Conservation (phyloP, 352 stramenopile genomes). For the Globisporangium uncinulatum region DNA sequence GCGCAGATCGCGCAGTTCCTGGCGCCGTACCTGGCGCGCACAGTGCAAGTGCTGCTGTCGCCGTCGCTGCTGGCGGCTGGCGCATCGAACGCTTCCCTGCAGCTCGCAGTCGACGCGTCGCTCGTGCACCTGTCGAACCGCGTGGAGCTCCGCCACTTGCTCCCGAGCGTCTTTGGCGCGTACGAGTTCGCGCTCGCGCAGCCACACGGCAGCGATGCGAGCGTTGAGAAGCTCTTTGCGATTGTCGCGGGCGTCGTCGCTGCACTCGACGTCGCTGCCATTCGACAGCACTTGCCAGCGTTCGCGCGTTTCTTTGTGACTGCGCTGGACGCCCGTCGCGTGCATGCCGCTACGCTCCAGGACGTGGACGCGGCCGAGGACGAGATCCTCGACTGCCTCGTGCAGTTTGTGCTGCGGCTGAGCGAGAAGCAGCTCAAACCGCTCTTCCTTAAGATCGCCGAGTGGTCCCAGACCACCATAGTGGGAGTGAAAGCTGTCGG, state of each 20-base stretch:
- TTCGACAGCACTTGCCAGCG: conserved; percentile 64
- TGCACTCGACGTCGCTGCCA: conserved; percentile 33
- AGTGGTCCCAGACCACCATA: conserved; percentile 56
- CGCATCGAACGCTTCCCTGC: conserved; percentile 23
- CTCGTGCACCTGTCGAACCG: conserved; percentile 65
- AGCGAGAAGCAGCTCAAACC: conserved; percentile 89
- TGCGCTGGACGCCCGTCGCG: conserved; percentile 63
- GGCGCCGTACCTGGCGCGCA: conserved; percentile 61
- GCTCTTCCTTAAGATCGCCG: conserved; percentile 78
- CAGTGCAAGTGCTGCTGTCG: conserved; percentile 54
- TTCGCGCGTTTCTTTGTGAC: conserved; percentile 84
- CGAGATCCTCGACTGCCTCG: conserved; percentile 64
- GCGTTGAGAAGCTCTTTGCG: conserved; percentile 62
- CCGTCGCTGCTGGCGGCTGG: conserved; percentile 34
- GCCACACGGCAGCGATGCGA: conserved; percentile 26
- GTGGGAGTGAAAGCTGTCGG: no score
- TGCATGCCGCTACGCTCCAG: conserved; percentile 47
- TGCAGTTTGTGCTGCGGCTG: conserved; percentile 82
- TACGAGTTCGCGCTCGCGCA: conserved; percentile 63
- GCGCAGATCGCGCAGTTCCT: conserved; percentile 82
- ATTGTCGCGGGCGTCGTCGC: conserved; percentile 64
- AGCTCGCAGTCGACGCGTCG: conserved; percentile 59
- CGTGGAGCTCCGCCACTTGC: conserved; percentile 68
- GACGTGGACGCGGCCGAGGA: conserved; percentile 71
- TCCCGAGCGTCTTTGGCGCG: conserved; percentile 56